Evolutionary conservation across 257 asterid genomes (phyloP), one percentile per base, ranked within the genome.

Genomic region (Solanum ahanhuiri): DNA sequence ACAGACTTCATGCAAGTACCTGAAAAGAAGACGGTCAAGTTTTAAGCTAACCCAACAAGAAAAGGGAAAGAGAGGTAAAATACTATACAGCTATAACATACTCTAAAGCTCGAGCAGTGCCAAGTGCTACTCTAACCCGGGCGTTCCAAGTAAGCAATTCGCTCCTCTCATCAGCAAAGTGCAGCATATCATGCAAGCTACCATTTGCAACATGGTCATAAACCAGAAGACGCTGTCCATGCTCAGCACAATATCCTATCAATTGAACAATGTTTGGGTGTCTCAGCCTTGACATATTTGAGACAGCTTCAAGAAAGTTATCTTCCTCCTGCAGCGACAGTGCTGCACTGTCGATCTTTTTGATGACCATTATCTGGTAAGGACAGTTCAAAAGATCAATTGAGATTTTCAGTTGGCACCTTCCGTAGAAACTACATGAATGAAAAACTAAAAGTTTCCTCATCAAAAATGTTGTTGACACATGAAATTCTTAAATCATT

Each of bases 1-100:
- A 90, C 99, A 97, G 86, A 95, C 99, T 92, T 97, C 99, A 83
- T 97, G 99, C 98, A 97, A 92, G 93, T 97, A 97, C 97, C 99
- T 97, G 90, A 84, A 69, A 85, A 88, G 83, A 87, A 45, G 43
- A 82, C 82, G 81, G 60, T 71, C 67, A 66, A 48, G 76, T 89
- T 33, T 90, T 86, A 75, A 37, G 43, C 64, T 9, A 79, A 79
- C 73, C 51, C 22, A 70, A 66, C 33, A 86, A 69, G 51, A 35
- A 82, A 57, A 54, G 88, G 34, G 45, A 28, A 37, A 35, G 48
- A 31, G 18, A 54, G 12, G 82, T 43, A 75, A 57, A 90, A 82
- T 31, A 66, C 66, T 33, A 33, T 84, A 23, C 69, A 66, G 71
- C 83, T 75, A 23, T 30, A 82, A 88, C 98, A 82, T 95, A 97